phyloP scores from a whole-genome alignment of 371 early-diverging fungal species.

The Zychaea mexicana region DNA sequence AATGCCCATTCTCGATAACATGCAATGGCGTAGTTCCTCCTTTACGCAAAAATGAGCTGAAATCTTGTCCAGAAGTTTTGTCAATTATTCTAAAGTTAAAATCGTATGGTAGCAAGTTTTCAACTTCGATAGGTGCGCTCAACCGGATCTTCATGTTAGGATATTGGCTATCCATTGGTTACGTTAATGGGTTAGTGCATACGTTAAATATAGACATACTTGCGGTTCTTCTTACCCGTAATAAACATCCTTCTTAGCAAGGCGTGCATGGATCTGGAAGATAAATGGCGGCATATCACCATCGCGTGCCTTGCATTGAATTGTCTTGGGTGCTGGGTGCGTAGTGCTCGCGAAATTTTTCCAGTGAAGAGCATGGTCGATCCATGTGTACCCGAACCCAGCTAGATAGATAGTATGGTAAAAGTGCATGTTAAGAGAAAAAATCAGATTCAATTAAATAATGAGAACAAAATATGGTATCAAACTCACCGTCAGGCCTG shows the following conservation, averaged over 20 bases:
- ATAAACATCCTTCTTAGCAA: conserved; percentile 56
- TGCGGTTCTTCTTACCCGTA: conserved; percentile 29
- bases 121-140: conserved; percentile 91
- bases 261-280: conserved; percentile 67
- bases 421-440: no score
- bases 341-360: conserved; percentile 60
- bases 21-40: conserved; percentile 83
- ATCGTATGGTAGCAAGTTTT: conserved; percentile 93
- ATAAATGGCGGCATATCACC: conserved; percentile 67
- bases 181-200: background rate
- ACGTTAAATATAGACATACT: no score
- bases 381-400: conserved; percentile 84
- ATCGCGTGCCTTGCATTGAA: conserved; percentile 44
- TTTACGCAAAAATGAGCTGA: conserved; percentile 64
- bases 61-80: conserved; percentile 66
- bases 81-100: conserved; percentile 81
- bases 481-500: conserved; percentile 73
- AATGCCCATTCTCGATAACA: conserved; percentile 82
- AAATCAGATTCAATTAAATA: no score
- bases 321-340: conserved; percentile 1
- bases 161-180: conserved; percentile 48
- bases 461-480: no score
- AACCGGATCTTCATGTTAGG: conserved; percentile 85
- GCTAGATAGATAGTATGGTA: conserved; percentile 31
- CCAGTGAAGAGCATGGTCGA: conserved; percentile 70